Percentiles rank a stretch among this genome's conserved stretches.
These are phyloP conservation scores for Euphorbia celastroides DNA, from an alignment of 441 rosid species.

Conservation along the genomic window DNA sequence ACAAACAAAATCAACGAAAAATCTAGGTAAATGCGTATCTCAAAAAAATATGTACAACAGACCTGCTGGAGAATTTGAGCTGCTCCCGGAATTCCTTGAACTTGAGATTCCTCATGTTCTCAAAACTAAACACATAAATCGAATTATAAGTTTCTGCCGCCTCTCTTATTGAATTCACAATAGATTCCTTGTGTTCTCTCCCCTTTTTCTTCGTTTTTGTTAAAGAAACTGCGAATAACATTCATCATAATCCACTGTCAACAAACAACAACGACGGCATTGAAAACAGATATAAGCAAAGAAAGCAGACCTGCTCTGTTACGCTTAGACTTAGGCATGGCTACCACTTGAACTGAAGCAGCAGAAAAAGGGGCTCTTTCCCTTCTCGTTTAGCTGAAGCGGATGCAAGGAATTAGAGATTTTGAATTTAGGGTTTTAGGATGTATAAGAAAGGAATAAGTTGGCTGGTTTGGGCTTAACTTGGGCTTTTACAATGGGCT, in stretches of 20 bases:
- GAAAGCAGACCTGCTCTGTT: conserved; percentile 55
- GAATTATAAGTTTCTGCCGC: conserved; percentile 58
- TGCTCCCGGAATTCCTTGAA: conserved; percentile 91
- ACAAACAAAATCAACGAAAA: not conserved
- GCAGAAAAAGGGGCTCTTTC: not conserved
- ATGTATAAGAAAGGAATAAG: not conserved
- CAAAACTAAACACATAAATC: conserved; percentile 76
- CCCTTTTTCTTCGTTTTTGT: conserved; percentile 98
- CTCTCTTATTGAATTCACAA: conserved; percentile 64
- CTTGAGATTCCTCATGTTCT: conserved; percentile 94
- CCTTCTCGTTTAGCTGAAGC: not conserved
- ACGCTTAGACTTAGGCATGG: conserved; percentile 96
- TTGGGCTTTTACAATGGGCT: not conserved
- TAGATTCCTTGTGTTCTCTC: conserved; percentile 73
- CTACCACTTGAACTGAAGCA: not conserved
- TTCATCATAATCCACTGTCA: not conserved
- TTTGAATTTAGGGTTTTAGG: conserved; percentile 10
- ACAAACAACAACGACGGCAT: not conserved
- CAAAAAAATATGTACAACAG: not conserved
- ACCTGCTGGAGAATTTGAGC: conserved; percentile 80
- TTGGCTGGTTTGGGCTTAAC: not conserved
- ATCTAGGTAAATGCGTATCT: not conserved
- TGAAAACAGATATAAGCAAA: not conserved
- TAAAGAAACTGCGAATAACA: conserved; percentile 52
- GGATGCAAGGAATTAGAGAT: not conserved